These are phyloP conservation scores for Voacanga thouarsii DNA, from an alignment of 257 asterid species.

Conservation along the genomic window DNA sequence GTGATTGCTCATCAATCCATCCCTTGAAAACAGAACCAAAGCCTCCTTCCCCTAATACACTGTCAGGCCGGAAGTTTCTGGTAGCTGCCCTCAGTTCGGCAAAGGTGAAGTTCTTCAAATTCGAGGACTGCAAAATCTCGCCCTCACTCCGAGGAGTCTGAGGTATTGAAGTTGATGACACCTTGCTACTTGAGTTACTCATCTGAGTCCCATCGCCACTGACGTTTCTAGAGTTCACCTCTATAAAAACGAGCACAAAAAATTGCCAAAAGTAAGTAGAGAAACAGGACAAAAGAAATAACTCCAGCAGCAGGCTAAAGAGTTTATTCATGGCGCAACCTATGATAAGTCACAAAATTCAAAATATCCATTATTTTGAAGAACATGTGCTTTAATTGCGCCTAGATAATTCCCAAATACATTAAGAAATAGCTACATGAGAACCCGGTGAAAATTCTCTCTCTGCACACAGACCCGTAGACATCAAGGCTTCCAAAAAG, in stretches of 20 bases:
- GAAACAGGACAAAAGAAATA: constrained; percentile 5
- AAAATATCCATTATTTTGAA: background rate
- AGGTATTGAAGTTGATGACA: constrained; percentile 57
- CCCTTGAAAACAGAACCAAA: constrained; percentile 93
- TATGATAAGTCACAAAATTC: background rate
- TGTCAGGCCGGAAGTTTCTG: constrained; percentile 80
- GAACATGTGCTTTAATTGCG: background rate
- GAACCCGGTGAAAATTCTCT: background rate
- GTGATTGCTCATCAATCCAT: constrained; percentile 68
- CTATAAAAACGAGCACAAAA: constrained; percentile 13
- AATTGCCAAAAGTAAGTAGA: background rate
- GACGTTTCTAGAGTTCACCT: constrained; percentile 32
- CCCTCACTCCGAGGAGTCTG: constrained; percentile 85
- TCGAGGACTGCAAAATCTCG: constrained; percentile 83
- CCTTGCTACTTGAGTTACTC: constrained; percentile 61
- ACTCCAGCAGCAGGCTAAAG: background rate
- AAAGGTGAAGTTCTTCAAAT: constrained; percentile 66
- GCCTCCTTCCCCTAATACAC: constrained; percentile 91
- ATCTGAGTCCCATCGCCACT: constrained; percentile 52
- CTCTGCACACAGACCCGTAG: too few species aligned
- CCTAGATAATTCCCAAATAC: background rate
- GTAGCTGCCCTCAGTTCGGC: constrained; percentile 74
- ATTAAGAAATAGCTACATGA: background rate
- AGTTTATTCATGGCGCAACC: background rate
- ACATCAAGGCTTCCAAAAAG: background rate